Evolutionary conservation across 2,329 filamentous ascomycete species (phyloP).

Genomic region (Claviceps quebecensis): DNA sequence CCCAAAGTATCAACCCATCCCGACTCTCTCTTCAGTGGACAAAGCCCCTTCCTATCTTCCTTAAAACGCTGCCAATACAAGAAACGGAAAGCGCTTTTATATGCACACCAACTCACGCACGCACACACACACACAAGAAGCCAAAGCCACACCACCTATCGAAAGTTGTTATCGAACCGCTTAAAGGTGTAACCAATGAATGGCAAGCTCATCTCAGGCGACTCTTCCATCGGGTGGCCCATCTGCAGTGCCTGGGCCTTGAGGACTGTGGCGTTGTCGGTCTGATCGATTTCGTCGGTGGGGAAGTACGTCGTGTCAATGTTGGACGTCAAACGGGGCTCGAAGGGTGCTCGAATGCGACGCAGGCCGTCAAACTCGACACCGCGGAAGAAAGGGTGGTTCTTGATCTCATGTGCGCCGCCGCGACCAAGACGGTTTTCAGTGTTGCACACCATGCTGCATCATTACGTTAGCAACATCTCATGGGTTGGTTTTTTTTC

Average conservation of each 20-base stretch:
- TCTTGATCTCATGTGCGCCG: slow-evolving; percentile 84
- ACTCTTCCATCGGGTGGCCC: slow-evolving; percentile 54
- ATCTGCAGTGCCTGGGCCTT: slow-evolving; percentile 68
- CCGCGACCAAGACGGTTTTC: slow-evolving; percentile 81
- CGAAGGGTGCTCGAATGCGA: slow-evolving; percentile 87
- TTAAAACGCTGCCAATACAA: neutral
- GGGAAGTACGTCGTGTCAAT: slow-evolving; percentile 98
- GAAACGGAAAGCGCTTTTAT: neutral
- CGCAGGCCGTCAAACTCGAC: slow-evolving; percentile 91
- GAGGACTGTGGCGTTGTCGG: slow-evolving; percentile 77
- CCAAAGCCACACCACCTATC: slow-evolving; percentile 20
- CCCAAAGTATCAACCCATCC: too few relatives aligned
- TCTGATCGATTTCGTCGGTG: slow-evolving; percentile 95
- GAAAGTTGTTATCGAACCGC: slow-evolving; percentile 69
- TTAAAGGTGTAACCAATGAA: slow-evolving; percentile 65
- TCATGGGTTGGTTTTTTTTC: neutral
- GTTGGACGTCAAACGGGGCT: slow-evolving; percentile 83
- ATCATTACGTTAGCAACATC: neutral
- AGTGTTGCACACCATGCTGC: slow-evolving; percentile 81
- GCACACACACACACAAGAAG: neutral
- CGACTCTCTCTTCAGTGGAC: too few relatives aligned
- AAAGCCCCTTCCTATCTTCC: neutral
- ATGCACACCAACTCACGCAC: neutral
- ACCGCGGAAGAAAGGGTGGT: slow-evolving; percentile 89
- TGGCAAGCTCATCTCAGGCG: slow-evolving; percentile 87